Evolutionary conservation across 306 rosid species (phyloP), one percentile per base, ranked within the genome.

Genomic region (Adenanthera pavonina): DNA sequence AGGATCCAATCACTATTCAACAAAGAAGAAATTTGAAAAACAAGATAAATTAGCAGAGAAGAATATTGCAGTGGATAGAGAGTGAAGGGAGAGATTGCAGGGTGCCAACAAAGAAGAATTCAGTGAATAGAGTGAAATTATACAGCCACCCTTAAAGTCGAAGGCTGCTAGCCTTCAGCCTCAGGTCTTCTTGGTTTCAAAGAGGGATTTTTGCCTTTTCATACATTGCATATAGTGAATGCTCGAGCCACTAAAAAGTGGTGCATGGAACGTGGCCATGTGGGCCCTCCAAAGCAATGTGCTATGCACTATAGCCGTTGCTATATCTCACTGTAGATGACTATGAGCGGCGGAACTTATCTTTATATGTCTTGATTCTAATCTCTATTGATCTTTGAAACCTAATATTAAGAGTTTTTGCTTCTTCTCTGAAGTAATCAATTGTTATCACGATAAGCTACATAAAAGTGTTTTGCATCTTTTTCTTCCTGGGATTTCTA

Each of bases 331-430:
- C 54, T 44, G 25, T 12, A n/a, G 19, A 8, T 69, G 15, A 44
- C 53, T 41, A 68, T 41, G 53, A 44, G 38, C 20, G 43, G 49
- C 54, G 19, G 6, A 9, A n/a, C 38, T 69, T 43, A 60, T 60
- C 16, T 54, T 54, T n/a, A 15, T 7, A 67, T 40, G 72, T 40
- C 34, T 44, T 19, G 11, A 69, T 69, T 20, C 12, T 20, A 0
- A 5, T 47, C n/a, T 46, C 52, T 25, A 53, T 34, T 73, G 74
- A 52, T 54, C 48, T 66, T 76, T 65, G 38, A 66, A 80, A 40
- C 74, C 44, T 41, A 40, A 46, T 65, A 71, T 79, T 30, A 60
- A 57, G 6, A 71, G 72, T 25, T 76, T 60, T 49, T 51, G 43
- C 61, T 59, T 78, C 36, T 69, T 16, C 62, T 34, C 61, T 40